phyloP scores from a whole-genome alignment of 148 eudicot genomes.

The Pharnaceum exiguum region DNA sequence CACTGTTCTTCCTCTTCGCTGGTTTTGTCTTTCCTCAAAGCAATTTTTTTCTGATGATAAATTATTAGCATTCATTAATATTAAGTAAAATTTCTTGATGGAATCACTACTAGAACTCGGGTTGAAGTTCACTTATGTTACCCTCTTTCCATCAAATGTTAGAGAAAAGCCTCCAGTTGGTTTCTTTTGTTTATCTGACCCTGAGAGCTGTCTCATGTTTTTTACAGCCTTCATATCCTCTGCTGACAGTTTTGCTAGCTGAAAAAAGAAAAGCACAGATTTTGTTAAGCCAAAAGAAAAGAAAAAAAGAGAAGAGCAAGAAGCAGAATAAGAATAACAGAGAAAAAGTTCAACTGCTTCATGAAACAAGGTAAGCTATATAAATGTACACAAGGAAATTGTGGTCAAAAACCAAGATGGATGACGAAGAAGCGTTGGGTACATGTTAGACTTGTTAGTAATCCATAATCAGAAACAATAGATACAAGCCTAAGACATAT shows the following conservation, averaged over 20 bases:
- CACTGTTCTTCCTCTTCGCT: constrained; percentile 83
- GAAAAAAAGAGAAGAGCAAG: too few species aligned
- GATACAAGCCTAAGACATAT: too few species aligned
- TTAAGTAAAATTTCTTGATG: constrained; percentile 9
- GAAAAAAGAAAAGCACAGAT: constrained; percentile 6
- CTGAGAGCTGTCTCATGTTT: constrained; percentile 78
- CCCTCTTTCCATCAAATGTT: constrained; percentile 84
- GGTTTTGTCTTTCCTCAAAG: constrained; percentile 78
- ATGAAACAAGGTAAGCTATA: background rate
- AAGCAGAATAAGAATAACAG: background rate
- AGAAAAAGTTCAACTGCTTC: background rate
- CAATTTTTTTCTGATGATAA: constrained; percentile 53
- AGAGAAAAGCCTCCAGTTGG: constrained; percentile 73
- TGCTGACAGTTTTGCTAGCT: constrained; percentile 78
- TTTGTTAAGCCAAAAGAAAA: background rate
- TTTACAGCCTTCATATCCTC: constrained; percentile 77
- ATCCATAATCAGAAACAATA: too few species aligned
- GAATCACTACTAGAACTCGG: background rate
- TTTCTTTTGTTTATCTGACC: constrained; percentile 43
- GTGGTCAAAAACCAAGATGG: too few species aligned
- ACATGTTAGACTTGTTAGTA: too few species aligned
- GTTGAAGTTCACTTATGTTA: constrained; percentile 20
- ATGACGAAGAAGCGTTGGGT: too few species aligned
- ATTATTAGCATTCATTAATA: constrained; percentile 7
- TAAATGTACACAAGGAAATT: too few species aligned